Conservation (phyloP, 352 stramenopile species). For the Phytopythium mirpurense region DNA sequence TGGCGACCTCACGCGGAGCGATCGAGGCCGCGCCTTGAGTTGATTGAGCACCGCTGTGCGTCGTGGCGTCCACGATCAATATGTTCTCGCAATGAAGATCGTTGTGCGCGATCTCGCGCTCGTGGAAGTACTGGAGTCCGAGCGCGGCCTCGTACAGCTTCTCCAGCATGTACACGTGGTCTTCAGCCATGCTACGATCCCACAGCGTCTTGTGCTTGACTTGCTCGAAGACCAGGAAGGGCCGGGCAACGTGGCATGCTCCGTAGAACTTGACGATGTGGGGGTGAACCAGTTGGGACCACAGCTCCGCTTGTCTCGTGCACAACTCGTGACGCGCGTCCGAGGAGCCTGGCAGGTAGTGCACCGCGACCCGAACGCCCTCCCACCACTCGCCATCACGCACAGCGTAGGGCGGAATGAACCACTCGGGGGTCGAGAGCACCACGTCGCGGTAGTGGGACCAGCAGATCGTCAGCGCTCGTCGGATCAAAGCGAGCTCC, state of each 20-base stretch:
- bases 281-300: constrained; percentile 27
- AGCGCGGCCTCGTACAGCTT: constrained; percentile 17
- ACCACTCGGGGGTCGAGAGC: constrained; percentile 15
- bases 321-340: not conserved
- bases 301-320: constrained; percentile 17
- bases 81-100: constrained; percentile 16
- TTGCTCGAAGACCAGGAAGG: constrained; percentile 22
- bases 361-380: constrained; percentile 19
- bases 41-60: not conserved
- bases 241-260: constrained; percentile 15
- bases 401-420: constrained; percentile 20
- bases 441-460: constrained; percentile 1
- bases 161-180: constrained; percentile 9
- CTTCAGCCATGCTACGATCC: constrained; percentile 3
- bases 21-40: not conserved
- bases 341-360: not conserved
- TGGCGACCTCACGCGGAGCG: constrained; percentile 14
- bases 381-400: constrained; percentile 24
- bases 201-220: constrained; percentile 13
- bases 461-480: constrained; percentile 11
- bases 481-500: constrained; percentile 11
- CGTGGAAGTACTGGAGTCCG: constrained; percentile 28
- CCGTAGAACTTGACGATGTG: constrained; percentile 27
- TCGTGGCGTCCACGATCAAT: constrained; percentile 17
- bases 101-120: constrained; percentile 25